Percentiles rank a stretch among this genome's conserved stretches.
Evolutionary conservation across 495 filamentous ascomycete genomes (phyloP).

Genomic region (Eremomyces bilateralis): DNA sequence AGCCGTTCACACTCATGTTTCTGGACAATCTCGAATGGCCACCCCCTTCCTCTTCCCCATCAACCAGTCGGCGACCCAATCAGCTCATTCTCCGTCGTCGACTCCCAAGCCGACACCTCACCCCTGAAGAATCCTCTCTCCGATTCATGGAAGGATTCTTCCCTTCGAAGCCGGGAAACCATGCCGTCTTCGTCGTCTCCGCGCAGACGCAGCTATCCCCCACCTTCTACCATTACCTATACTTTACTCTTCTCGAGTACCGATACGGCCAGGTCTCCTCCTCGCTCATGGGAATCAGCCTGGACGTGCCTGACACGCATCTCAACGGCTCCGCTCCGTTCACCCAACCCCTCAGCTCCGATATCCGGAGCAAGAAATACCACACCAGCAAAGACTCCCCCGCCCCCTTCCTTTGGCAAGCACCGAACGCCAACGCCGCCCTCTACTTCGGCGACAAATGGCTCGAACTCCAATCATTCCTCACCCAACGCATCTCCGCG

Average conservation of each 20-base stretch:
- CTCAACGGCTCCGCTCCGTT: conserved; percentile 34
- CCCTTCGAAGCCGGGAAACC: conserved; percentile 33
- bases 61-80: too few relatives aligned
- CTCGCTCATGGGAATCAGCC: conserved; percentile 47
- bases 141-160: conserved; percentile 66
- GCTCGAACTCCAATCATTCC: conserved; percentile 56
- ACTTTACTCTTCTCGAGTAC: conserved; percentile 51
- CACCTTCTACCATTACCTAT: conserved; percentile 62
- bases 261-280: conserved; percentile 26
- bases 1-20: conserved; percentile 35
- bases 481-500: conserved; percentile 32
- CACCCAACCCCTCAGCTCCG: conserved; percentile 22
- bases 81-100: conserved; percentile 50
- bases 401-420: conserved; percentile 57
- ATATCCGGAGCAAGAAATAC: conserved; percentile 9
- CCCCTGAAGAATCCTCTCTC: conserved; percentile 39
- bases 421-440: conserved; percentile 56
- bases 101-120: conserved; percentile 30
- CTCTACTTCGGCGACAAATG: conserved; percentile 69
- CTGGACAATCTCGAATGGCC: conserved; percentile 44
- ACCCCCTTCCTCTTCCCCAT: conserved; percentile 17
- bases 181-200: conserved; percentile 59
- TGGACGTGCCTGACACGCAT: conserved; percentile 44
- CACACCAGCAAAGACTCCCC: conserved; percentile 11
- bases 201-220: conserved; percentile 54